These are phyloP conservation scores for Lentinula sp. DNA, from an alignment of 768 basidiomycete genomes.

Conservation along the genomic window DNA sequence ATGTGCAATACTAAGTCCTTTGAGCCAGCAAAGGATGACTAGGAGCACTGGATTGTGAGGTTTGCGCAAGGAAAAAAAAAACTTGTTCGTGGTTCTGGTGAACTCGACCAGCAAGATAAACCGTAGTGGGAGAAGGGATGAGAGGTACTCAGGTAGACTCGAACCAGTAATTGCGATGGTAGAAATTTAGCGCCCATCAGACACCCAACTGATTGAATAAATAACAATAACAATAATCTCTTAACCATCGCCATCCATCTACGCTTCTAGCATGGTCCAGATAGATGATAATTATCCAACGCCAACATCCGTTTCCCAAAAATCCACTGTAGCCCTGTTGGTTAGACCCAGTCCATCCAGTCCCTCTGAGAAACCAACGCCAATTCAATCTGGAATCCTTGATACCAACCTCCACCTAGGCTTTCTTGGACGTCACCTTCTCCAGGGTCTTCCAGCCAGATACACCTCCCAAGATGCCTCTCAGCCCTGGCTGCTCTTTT, in stretches of 20 bases:
- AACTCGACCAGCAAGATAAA: neutral
- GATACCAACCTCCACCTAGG: slow-evolving; percentile 66
- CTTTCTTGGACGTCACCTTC: slow-evolving; percentile 65
- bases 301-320: slow-evolving; percentile 54
- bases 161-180: too few species aligned
- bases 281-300: slow-evolving; percentile 53
- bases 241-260: neutral
- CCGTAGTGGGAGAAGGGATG: neutral
- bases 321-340: slow-evolving; percentile 63
- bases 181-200: too few species aligned
- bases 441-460: slow-evolving; percentile 74
- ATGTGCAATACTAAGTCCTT: too few species aligned
- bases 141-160: too few species aligned
- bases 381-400: slow-evolving; percentile 21
- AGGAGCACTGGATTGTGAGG: too few species aligned
- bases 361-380: slow-evolving; percentile 18
- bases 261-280: neutral
- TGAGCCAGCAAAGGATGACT: neutral
- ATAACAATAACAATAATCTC: neutral
- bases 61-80: neutral
- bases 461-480: slow-evolving; percentile 89
- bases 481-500: slow-evolving; percentile 93
- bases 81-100: neutral
- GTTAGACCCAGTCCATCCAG: slow-evolving; percentile 41
- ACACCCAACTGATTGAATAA: too few species aligned